Percentiles rank a stretch among this genome's conserved stretches.
These are phyloP conservation scores for Phytopythium boreale DNA, from an alignment of 352 stramenopile genomes.

Conservation along the genomic window DNA sequence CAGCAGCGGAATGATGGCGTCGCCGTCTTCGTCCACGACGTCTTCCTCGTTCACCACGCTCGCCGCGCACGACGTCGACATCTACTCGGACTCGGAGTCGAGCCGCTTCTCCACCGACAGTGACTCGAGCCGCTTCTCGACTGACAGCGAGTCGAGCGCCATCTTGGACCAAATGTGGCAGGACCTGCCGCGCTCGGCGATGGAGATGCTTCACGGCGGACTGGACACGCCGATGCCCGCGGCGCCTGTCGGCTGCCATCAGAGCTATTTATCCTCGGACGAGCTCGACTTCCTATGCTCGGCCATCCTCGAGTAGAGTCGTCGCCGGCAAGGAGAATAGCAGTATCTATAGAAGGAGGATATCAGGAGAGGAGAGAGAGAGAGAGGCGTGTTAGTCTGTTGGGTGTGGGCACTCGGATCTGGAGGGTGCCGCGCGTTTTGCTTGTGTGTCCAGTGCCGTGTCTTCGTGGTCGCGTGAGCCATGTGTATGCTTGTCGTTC, in stretches of 20 bases:
- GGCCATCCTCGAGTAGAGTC: constrained; percentile 69
- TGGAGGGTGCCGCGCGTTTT: neutral
- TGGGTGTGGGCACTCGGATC: neutral
- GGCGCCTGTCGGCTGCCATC: constrained; percentile 19
- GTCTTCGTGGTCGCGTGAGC: constrained; percentile 1
- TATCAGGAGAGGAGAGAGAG: neutral
- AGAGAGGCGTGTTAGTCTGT: neutral
- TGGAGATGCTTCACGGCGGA: constrained; percentile 16
- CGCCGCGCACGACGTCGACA: constrained; percentile 35
- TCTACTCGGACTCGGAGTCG: constrained; percentile 74
- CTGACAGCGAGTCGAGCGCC: constrained; percentile 47
- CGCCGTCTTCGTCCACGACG: constrained; percentile 22
- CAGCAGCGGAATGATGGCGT: constrained; percentile 3
- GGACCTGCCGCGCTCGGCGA: constrained; percentile 34
- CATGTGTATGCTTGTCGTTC: neutral
- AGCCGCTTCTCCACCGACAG: constrained; percentile 56
- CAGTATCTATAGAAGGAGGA: constrained; percentile 8
- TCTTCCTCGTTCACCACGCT: constrained; percentile 27
- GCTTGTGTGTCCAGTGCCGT: neutral
- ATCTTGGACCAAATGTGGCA: constrained; percentile 58
- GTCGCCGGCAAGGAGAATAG: neutral
- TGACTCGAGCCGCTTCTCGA: constrained; percentile 42
- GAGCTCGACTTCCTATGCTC: constrained; percentile 87
- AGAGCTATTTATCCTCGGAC: constrained; percentile 67
- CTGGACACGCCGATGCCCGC: constrained; percentile 16